phyloP scores from a whole-genome alignment of 2,329 filamentous ascomycete species.

The Bipolaris oryzae region DNA sequence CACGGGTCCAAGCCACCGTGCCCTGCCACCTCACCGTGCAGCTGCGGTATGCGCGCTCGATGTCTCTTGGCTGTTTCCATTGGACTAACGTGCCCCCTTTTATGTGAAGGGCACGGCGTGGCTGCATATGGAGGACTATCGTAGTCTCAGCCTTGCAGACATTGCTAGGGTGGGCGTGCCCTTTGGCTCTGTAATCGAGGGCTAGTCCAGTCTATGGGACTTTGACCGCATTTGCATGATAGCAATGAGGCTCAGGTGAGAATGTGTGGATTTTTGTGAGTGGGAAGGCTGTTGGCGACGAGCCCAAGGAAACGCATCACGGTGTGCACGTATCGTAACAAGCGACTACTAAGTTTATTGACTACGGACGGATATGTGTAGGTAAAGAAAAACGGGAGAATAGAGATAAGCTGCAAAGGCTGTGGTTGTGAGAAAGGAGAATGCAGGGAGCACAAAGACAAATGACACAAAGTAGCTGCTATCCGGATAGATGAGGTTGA shows the following conservation, averaged over 20 bases:
- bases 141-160: not conserved
- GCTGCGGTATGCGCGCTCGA: not conserved
- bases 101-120: not conserved
- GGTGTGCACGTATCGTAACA: not conserved
- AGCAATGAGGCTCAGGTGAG: not conserved
- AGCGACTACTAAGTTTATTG: not conserved
- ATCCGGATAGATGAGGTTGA: not conserved
- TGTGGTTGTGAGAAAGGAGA: not conserved
- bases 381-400: not conserved
- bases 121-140: not conserved
- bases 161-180: slow-evolving; percentile 3
- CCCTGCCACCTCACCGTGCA: slow-evolving; percentile 2
- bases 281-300: not conserved
- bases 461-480: not conserved
- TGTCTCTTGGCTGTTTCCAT: not conserved
- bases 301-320: not conserved
- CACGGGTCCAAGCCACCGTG: slow-evolving; percentile 7
- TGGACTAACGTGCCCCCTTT: not conserved
- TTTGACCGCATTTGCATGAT: not conserved
- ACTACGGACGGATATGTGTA: not conserved
- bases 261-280: not conserved
- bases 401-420: not conserved
- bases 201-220: not conserved
- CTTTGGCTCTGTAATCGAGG: not conserved
- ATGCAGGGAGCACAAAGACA: not conserved